phyloP scores from a whole-genome alignment of 257 asterid species.

The Avicennia marina region DNA sequence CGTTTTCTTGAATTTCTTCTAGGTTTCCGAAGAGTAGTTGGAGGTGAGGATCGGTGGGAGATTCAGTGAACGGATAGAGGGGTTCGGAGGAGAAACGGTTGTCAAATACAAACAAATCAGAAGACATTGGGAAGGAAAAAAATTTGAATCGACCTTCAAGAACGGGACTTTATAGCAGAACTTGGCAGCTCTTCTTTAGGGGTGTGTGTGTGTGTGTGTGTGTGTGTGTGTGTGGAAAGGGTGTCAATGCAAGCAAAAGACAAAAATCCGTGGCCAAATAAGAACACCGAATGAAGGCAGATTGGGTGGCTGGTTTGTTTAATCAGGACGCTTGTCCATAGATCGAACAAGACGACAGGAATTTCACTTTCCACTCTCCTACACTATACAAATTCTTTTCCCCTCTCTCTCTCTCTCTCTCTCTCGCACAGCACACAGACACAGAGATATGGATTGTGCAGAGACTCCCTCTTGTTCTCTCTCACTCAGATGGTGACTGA shows the following conservation, averaged over 20 bases:
- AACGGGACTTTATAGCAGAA: not conserved
- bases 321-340: slow-evolving; percentile 32
- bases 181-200: no score
- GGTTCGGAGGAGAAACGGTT: slow-evolving; percentile 50
- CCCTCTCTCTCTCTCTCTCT: slow-evolving; percentile 6
- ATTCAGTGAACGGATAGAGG: slow-evolving; percentile 45
- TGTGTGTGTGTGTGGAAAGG: not conserved
- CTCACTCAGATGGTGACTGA: not conserved
- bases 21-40: slow-evolving; percentile 23
- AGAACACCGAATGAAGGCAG: slow-evolving; percentile 12
- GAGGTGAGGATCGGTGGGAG: slow-evolving; percentile 25
- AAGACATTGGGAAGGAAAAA: slow-evolving; percentile 55
- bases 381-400: not conserved
- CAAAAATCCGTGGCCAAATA: slow-evolving; percentile 11
- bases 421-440: slow-evolving; percentile 4
- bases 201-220: no score
- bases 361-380: slow-evolving; percentile 17
- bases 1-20: slow-evolving; percentile 25
- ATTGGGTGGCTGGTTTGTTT: slow-evolving; percentile 19
- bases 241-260: slow-evolving; percentile 11
- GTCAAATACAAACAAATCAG: slow-evolving; percentile 54
- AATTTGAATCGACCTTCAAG: not conserved
- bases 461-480: not conserved
- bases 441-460: no score
- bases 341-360: slow-evolving; percentile 45